These are phyloP conservation scores for Plantago elongata DNA, from an alignment of 257 asterid genomes.

Conservation along the genomic window DNA sequence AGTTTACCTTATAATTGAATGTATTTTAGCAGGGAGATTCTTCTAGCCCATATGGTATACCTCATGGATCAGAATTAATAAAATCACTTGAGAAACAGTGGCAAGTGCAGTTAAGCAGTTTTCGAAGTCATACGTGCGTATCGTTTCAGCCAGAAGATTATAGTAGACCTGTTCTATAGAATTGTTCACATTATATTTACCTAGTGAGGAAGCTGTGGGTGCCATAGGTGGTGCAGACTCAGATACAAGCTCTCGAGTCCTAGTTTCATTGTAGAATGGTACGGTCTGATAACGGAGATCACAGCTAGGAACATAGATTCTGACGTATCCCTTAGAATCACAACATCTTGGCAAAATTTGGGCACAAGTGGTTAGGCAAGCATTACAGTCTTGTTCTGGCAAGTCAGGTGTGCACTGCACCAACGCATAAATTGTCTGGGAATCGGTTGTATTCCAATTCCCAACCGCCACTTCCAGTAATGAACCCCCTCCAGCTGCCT, in stretches of 20 bases:
- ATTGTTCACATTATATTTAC: no score
- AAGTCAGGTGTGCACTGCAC: constrained; percentile 8
- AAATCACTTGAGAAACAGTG: no score
- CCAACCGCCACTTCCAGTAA: not conserved
- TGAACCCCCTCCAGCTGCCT: not conserved
- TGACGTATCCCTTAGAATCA: not conserved
- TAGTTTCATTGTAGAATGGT: not conserved
- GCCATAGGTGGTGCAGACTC: not conserved
- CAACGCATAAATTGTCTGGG: not conserved
- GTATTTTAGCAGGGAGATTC: no score
- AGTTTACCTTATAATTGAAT: no score
- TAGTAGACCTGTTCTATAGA: no score
- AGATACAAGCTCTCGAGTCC: not conserved
- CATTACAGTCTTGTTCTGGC: not conserved
- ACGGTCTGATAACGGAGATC: not conserved
- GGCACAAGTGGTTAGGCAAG: not conserved
- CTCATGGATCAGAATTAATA: no score
- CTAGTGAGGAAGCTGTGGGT: not conserved
- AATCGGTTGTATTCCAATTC: not conserved
- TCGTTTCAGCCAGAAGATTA: no score
- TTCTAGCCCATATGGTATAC: no score
- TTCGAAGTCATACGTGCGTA: no score
- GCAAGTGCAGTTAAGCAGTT: no score
- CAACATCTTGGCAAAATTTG: not conserved
- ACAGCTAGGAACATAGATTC: constrained; percentile 5